Conservation (phyloP, 257 asterid genomes). For the Cinchona pubescens region DNA sequence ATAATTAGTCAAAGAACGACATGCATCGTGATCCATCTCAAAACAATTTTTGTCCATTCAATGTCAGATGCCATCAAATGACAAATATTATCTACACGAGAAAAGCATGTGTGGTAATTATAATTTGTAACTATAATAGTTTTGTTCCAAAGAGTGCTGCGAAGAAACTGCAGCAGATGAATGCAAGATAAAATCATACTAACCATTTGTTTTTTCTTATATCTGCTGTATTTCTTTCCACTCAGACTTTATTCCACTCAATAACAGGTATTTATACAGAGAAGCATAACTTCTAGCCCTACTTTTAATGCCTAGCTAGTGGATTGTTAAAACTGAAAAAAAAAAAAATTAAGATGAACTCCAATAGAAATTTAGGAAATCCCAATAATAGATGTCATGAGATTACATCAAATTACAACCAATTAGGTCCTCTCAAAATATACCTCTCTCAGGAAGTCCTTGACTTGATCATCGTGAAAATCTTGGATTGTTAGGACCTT, state of each 20-base stretch:
- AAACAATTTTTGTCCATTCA: neutral
- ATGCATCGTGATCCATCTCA: too few relatives aligned
- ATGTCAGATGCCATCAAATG: too few relatives aligned
- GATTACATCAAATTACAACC: too few relatives aligned
- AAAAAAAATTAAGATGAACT: neutral
- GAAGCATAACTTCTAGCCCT: too few relatives aligned
- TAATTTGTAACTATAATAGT: neutral
- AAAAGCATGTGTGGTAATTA: neutral
- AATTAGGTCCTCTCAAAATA: slow-evolving; percentile 10
- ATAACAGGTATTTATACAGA: too few relatives aligned
- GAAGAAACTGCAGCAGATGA: too few relatives aligned
- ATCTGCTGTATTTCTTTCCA: neutral
- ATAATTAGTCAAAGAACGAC: neutral
- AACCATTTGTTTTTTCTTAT: neutral
- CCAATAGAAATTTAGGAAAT: neutral
- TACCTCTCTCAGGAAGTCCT: slow-evolving; percentile 95
- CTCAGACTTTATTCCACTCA: too few relatives aligned
- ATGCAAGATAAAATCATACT: neutral
- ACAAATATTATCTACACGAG: neutral
- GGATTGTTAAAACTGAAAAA: too few relatives aligned
- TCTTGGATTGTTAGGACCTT: slow-evolving; percentile 86
- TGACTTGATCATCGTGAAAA: slow-evolving; percentile 86
- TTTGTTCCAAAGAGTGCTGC: too few relatives aligned
- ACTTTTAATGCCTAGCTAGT: neutral
- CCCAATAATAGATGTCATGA: neutral